Base-by-base conservation (phyloP, 2,329 filamentous ascomycete species). In the Blumeriella jaapii region DNA sequence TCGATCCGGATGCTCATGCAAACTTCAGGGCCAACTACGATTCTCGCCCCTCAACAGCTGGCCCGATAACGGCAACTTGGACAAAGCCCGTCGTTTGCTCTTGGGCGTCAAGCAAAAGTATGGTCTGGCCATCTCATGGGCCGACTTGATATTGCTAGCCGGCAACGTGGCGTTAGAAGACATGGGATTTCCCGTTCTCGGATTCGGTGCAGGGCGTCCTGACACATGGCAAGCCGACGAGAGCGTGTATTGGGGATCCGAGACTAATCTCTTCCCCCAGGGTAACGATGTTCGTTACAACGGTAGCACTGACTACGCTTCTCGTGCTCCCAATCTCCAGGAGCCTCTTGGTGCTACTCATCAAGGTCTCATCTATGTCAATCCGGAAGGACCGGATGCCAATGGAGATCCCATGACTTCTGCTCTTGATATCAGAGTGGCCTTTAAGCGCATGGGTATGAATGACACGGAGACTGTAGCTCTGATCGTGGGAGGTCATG, bases 41-140 rank as follows among this genome's bases (percentile, higher is more conserved):
- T 74, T 74, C 46, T 69, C 71, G 36, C 71, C 71, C 2, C 64
- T 75, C 49, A 75, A 74, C 61, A 69, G 65, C 56, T 74, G 71
- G 71, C 71, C 71, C 25, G 71, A 74, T 55, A 75, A 75, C 39
- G 69, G 65, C 48, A 67, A 61, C 42, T 64, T 75, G 36, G 71
- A 74, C 61, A 75, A 75, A 63, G 71, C 69, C 22, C 70, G 71
- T 36, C 69, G 71, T 40, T 61, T 75, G 43, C 55, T 75, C 38
- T 72, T 69, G 67, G 71, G 70, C 35, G 70, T 75, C 55, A 75
- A 75, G 61, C 68, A 72, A 44, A 75, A 75, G 62, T 74, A 75
- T 43, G 71, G 71, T 46, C 67, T 63, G 60, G 70, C 71, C 59
- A 69, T 75, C 54, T 75, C 71, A 0, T 75, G 71, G 71, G 68